Base-by-base conservation (phyloP, 495 filamentous ascomycete species). In the Xylaria grammica region DNA sequence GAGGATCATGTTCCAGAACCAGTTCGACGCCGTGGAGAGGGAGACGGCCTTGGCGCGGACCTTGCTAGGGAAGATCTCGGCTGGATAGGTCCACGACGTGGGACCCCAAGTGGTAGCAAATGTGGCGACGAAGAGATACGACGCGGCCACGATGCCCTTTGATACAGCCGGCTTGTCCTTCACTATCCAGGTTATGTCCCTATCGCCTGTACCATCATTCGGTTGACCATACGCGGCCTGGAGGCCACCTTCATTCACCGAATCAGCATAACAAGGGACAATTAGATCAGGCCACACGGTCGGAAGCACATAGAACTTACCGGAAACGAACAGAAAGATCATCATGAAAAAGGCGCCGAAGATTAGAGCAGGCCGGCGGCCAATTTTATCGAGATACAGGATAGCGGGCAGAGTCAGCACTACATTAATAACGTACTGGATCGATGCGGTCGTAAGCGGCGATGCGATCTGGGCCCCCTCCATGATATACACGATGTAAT, bases 101-200 rank as follows among this genome's bases (percentile, higher is more conserved):
- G 91, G 90, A 0, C 91, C 90, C 74, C 89, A 89, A 15, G 92
- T 92, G 0, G 90, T 89, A 0, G 88, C 90, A 71, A 93, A 95
- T 24, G 90, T 84, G 7, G 89, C 83, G 8, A 87, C 90, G 73
- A 91, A 94, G 15, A 94, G 79, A 69, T 91, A 93, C 20, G 90
- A 90, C 13, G 87, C 88, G 3, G 87, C 74, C 0, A 87, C 85
- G 26, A 92, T 86, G 66, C 84, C 89, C 44, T 73, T 75, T 4
- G 77, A 78, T 20, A 78, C 81, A 32, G 79, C 70, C 27, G 74
- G 69, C 51, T 86, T 85, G 60, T 84, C 69, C 34, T 72, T 56
- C 24, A 89, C 76, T 42, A 83, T 77, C 87, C 87, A 90, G 27
- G 86, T 82, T 20, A 89, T 81, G 63, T 79, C 78, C 56, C 71